A percentile compares a stretch with the other conserved stretches of the same genome.
These are phyloP conservation scores for Pichia kudriavzevii DNA, from an alignment of 1,139 yeast species.

Conservation along the genomic window DNA sequence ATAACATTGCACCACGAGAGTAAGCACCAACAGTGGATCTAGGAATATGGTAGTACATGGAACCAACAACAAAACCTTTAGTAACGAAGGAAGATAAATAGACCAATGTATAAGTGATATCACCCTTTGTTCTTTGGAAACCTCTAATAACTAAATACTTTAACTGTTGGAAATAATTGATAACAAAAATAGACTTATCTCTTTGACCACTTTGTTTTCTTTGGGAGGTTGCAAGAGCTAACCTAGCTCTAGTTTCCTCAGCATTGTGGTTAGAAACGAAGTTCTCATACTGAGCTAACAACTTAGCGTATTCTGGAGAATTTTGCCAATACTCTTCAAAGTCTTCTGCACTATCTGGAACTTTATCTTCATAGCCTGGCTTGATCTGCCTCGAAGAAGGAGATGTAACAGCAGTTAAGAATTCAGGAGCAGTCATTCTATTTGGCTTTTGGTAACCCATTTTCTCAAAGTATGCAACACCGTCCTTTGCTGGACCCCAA, in stretches of 20 bases:
- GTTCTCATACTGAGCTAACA: conserved; percentile 28
- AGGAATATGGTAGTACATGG: conserved; percentile 43
- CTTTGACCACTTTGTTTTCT: conserved; percentile 34
- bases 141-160: conserved; percentile 41
- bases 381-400: conserved; percentile 58
- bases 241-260: conserved; percentile 33
- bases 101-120: conserved; percentile 40
- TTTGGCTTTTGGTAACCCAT: conserved; percentile 69
- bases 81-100: conserved; percentile 36
- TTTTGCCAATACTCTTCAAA: conserved; percentile 40
- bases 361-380: conserved; percentile 39
- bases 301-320: conserved; percentile 32
- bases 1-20: conserved; percentile 51
- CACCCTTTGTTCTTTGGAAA: conserved; percentile 37
- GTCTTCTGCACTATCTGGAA: conserved; percentile 32
- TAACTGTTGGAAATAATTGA: conserved; percentile 40
- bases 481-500: conserved; percentile 52
- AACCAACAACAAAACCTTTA: conserved; percentile 48
- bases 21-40: conserved; percentile 41
- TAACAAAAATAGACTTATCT: conserved; percentile 37
- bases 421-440: conserved; percentile 82
- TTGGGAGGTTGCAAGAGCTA: conserved; percentile 31
- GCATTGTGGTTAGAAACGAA: conserved; percentile 25
- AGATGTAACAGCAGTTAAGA: conserved; percentile 65
- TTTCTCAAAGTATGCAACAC: conserved; percentile 51